Percentiles rank a stretch among this genome's conserved stretches.
phyloP scores from a whole-genome alignment of 179 eudicot species.

The Spergularia azorica region DNA sequence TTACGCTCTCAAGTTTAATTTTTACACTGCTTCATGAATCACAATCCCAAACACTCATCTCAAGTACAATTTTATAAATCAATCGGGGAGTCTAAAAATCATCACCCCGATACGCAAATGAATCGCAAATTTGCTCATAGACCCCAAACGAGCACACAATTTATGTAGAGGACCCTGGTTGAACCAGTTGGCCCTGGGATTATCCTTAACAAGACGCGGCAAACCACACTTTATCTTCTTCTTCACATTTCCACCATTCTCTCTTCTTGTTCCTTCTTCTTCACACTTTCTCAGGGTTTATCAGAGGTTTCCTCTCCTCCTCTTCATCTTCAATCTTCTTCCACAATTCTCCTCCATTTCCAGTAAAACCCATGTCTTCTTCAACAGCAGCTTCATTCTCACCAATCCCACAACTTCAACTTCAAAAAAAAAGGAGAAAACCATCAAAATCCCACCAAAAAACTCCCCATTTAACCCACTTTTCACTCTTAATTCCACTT shows the following conservation, averaged over 20 bases:
- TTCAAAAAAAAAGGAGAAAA: constrained; percentile 40
- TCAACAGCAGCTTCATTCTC: constrained; percentile 52
- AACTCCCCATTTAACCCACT: constrained; percentile 27
- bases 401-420: constrained; percentile 55
- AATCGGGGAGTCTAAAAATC: too few species aligned
- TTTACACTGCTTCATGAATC: too few species aligned
- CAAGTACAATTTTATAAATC: too few species aligned
- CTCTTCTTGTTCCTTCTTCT: constrained; percentile 16
- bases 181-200: constrained; percentile 13
- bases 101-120: too few species aligned
- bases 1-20: too few species aligned
- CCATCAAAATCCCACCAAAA: constrained; percentile 27
- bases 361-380: constrained; percentile 47
- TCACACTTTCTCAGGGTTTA: constrained; percentile 27
- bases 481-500: constrained; percentile 34
- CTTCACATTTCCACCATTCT: constrained; percentile 33
- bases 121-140: background rate
- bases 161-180: background rate
- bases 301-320: constrained; percentile 37
- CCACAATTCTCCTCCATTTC: constrained; percentile 4
- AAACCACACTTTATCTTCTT: constrained; percentile 33
- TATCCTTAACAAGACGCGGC: constrained; percentile 40
- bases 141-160: background rate
- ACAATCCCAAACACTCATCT: too few species aligned
- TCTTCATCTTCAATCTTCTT: background rate